Evolutionary conservation across 2,329 filamentous ascomycete genomes (phyloP), one percentile per base, ranked within the genome.

Genomic region (Paraphaeosphaeria sporulosa): DNA sequence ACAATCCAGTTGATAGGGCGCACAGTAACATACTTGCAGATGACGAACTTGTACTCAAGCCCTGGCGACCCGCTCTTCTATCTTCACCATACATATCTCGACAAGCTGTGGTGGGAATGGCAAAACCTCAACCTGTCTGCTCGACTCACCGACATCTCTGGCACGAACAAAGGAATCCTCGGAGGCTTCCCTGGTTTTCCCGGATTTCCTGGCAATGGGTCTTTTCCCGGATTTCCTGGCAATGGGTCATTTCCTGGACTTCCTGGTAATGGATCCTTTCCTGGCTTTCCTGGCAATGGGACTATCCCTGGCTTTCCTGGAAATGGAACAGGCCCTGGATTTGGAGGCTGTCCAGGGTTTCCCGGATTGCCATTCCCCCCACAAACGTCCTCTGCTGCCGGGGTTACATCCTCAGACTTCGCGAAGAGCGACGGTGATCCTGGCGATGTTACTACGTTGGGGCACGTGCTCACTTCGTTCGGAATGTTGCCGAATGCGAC

Each of bases 381-480:
- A 2, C 27, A 25, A 13, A 9, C 40, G 38, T 5, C 19, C 21
- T 30, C 42, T 9, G 7, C n/a, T 27, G 9, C 21, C 9, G 52
- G 32, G 46, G 13, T n/a, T 4, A 19, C 46, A 10, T 19, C 44
- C n/a, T 21, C 12, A n/a, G 32, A 21, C 15, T 7, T 46, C 15
- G 21, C 43, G 32, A 43, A 47, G n/a, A 19, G 12, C 3, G 60
- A 46, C 25, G 67, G 67, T 3, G 68, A 68, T 49, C 63, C 68
- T 19, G 63, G 64, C 2, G 65, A 58, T 10, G 48, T 48, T 21
- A 66, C 63, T 12, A 71, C 67, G 4, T 30, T 71, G 38, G 49
- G 44, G 5, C 67, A 71, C 61, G 63, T 69, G 12, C 50, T 71
- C 19, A 63, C 56, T 6, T 52, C 65, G 59, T 57, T 60, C 52